Base-by-base conservation (phyloP, 345 rosid genomes). In the Salix purpurea region DNA sequence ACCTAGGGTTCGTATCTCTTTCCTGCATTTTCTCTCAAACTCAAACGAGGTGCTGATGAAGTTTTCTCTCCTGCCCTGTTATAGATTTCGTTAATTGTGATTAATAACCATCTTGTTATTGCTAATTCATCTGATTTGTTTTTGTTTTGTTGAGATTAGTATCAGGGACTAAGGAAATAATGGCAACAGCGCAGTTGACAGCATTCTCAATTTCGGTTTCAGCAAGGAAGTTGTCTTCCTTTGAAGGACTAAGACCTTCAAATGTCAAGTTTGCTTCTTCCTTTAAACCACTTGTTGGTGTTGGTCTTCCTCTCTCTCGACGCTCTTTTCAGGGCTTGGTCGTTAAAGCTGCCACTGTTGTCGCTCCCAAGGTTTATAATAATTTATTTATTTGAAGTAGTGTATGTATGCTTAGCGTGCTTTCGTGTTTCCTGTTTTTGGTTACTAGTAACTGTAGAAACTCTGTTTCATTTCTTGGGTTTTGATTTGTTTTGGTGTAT, bases 301-400 rank as follows among this genome's bases (percentile, higher is more conserved):
- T 77, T 30, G 82, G 44, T 40, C 44, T 40, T 40, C 44, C 81
- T 70, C 54, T 83, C 5, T 73, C 76, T 30, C 89, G 70, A 26
- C 80, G 88, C 75, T 80, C 87, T 16, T 81, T 87, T 67, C 87
- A 83, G 19, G 67, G 85, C 30, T 84, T 93, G 72, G 91, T 93
- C 73, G 93, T 93, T 14, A 89, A 82, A 83, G 98, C 99, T 69
- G 97, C 98, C 65, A 77, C 95, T 14, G 88, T 84, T 2, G 97
- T 96, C n/a, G 97, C 98, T 67, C 97, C 99, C 19, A 96, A 93
- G 97, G 99, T 96, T 65, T 50, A 40, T 21, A 56, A 21, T 23
- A 56, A n/a, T 40, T 40, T 16, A 7, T 65, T 65, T 65, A 15
- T 56, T 64, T 64, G 8, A 54, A 54, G 60, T 21, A 7, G 26